Base-by-base conservation (phyloP, 2,329 filamentous ascomycete species). In the Aspergillus awamori region DNA sequence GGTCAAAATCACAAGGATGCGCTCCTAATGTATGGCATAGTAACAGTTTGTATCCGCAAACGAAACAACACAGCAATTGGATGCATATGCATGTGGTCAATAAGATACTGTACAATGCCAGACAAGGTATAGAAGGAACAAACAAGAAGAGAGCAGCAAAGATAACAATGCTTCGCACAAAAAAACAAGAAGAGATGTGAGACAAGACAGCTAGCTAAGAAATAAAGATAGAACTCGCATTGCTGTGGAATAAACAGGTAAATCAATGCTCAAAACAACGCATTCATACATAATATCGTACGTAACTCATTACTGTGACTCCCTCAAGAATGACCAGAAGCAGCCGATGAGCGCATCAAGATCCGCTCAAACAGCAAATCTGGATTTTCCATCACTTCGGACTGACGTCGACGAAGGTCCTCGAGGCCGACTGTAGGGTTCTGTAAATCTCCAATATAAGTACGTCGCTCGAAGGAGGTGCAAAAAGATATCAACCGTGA, bases 351-450 rank as follows among this genome's bases (percentile, higher is more conserved):
- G 33, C 39, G 17, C 30, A 49, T 59, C 41, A 59, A 53, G 60
- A 70, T 57, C 45, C 66, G 57, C 51, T 67, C 67, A 67, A 63
- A 58, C 26, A 71, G 66, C 47, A 59, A 60, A 59, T 68, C 69
- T 39, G 70, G 66, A 63, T 81, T 78, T 59, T 86, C 78, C 67
- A 91, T 77, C 58, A 84, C 81, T 67, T 88, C 85, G 58, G 84
- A 86, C 77, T 92, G 89, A 70, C 87, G 83, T 72, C 83, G 82
- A 61, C 86, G 87, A 65, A 93, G 82, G 76, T 89, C 87, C 74
- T 90, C 87, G 69, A 93, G 85, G 77, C 88, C 87, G 63, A 80
- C 84, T 69, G 83, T 78, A 62, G 90, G 90, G 77, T 93, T 89
- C 89, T 92, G 76, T 81, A 69, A 73, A 74, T 67, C 72, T 70